Conservation (phyloP, 1,284 basidiomycete species). For the Cryptococcus sp. region DNA sequence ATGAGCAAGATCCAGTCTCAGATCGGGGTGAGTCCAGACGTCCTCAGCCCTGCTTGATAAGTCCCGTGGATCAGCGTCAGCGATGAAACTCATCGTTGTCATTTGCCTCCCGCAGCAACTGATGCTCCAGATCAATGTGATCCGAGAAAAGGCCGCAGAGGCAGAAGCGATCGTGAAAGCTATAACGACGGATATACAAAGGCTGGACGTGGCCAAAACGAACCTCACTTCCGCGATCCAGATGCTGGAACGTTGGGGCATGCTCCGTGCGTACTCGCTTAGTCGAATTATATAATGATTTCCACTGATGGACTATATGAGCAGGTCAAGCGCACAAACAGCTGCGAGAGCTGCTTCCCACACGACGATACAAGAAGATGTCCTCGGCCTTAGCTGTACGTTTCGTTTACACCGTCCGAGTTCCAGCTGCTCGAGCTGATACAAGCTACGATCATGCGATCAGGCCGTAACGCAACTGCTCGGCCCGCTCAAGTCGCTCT, state of each 20-base stretch:
- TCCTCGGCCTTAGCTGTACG: constrained; percentile 74
- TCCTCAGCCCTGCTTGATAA: too few relatives aligned
- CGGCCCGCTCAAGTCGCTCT: constrained; percentile 72
- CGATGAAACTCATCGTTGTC: too few relatives aligned
- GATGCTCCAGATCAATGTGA: constrained; percentile 87
- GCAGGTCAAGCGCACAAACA: constrained; percentile 80
- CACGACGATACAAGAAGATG: constrained; percentile 78
- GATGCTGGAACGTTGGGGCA: constrained; percentile 84
- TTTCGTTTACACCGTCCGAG: too few relatives aligned
- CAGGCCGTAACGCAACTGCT: constrained; percentile 87
- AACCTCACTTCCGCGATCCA: constrained; percentile 90
- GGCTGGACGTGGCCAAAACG: constrained; percentile 90
- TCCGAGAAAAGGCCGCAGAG: constrained; percentile 91
- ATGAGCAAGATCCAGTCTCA: constrained; percentile 90
- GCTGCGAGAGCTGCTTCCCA: constrained; percentile 72
- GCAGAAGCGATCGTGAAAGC: constrained; percentile 92
- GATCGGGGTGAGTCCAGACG: constrained; percentile 68
- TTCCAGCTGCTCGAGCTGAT: constrained; percentile 7
- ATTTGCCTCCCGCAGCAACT: constrained; percentile 65
- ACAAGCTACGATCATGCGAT: constrained; percentile 1
- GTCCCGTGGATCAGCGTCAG: neutral
- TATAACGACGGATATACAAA: constrained; percentile 96
- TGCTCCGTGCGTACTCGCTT: constrained; percentile 71
- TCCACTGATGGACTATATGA: neutral
- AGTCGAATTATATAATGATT: neutral